Conservation (phyloP, 306 rosid genomes). For the Crataegus laevigata region DNA sequence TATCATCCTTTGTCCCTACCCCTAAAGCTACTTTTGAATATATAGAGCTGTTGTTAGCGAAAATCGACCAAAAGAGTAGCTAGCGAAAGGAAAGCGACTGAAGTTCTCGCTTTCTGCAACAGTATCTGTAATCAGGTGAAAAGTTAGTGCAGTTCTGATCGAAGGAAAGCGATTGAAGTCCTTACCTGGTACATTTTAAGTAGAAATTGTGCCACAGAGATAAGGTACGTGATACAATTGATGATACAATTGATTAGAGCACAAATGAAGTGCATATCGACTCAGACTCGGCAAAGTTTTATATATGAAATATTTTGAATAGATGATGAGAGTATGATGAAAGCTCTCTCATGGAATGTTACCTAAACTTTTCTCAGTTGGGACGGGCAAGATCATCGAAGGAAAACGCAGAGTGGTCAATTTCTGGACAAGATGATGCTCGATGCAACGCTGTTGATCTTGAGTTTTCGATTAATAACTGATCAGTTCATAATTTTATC, state of each 20-base stretch:
- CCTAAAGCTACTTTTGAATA: constrained; percentile 2
- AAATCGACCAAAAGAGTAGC: background rate
- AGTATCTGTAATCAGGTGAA: background rate
- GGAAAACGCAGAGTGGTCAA: background rate
- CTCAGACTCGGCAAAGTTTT: background rate
- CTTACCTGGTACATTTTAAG: too few relatives aligned
- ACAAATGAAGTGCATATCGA: background rate
- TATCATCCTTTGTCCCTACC: constrained; percentile 7
- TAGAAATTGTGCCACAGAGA: background rate
- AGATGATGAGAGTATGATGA: background rate
- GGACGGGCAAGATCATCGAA: background rate
- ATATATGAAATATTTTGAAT: background rate
- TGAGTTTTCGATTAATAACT: background rate
- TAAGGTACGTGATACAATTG: background rate
- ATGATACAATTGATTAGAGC: background rate
- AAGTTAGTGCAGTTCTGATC: background rate
- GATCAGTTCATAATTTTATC: background rate
- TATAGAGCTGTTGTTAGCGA: background rate
- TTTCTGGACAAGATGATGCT: background rate
- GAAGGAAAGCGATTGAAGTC: background rate
- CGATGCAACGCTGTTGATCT: background rate
- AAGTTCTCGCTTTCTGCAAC: background rate
- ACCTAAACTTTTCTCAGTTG: background rate
- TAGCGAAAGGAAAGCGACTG: background rate
- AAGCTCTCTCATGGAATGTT: background rate